A percentile compares a stretch with the other conserved stretches of the same genome.
These are phyloP conservation scores for Epichloe sibirici DNA, from an alignment of 2,329 filamentous ascomycete species.

Conservation along the genomic window DNA sequence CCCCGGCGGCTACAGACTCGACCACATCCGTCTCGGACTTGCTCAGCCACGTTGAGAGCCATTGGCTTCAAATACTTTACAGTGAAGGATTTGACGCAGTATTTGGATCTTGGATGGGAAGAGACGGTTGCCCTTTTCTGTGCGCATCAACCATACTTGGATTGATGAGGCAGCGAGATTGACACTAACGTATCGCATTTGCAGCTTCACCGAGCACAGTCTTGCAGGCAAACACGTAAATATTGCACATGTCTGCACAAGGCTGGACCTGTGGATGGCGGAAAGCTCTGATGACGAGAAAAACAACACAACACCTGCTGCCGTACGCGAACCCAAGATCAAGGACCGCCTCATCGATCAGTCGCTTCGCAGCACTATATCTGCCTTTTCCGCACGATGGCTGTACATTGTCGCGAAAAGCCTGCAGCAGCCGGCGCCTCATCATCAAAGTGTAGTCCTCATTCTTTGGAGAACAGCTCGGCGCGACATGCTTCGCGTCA, in stretches of 20 bases:
- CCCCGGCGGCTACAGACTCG: conserved; percentile 2
- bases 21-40: conserved; percentile 2
- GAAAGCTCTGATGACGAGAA: conserved; percentile 10
- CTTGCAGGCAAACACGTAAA: conserved; percentile 19
- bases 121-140: conserved; percentile 29
- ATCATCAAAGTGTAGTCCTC: conserved; percentile 11
- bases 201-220: conserved; percentile 14
- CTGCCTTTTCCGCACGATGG: conserved; percentile 19
- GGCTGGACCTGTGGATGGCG: conserved; percentile 24
- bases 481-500: conserved; percentile 26
- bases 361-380: conserved; percentile 16
- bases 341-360: conserved; percentile 12
- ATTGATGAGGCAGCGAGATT: neutral
- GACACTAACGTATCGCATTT: neutral
- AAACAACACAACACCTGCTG: conserved; percentile 7
- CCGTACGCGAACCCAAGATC: neutral
- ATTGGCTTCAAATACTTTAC: conserved; percentile 20
- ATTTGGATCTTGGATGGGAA: conserved; percentile 30
- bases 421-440: neutral
- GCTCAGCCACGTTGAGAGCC: conserved; percentile 6
- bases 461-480: conserved; percentile 23
- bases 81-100: conserved; percentile 24
- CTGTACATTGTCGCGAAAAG: conserved; percentile 12
- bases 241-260: conserved; percentile 17
- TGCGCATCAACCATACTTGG: conserved; percentile 11